Conservation (phyloP, 345 rosid species). For the Salix caprea region DNA sequence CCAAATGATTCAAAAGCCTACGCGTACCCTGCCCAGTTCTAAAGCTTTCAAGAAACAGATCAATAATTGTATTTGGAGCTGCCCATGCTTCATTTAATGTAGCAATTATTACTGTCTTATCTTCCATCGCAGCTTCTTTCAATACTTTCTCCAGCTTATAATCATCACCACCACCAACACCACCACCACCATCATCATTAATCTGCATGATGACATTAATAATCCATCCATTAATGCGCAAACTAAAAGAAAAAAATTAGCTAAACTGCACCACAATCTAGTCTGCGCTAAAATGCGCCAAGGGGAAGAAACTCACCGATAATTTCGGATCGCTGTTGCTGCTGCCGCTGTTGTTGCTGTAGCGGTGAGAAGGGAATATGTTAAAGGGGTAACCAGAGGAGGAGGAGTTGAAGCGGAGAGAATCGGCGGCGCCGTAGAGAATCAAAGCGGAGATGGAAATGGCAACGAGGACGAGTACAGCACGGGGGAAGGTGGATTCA, state of each 20-base stretch:
- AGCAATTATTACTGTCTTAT: conserved; percentile 66
- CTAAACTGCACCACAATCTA: background rate
- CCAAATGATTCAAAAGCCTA: conserved; percentile 61
- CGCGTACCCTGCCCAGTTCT: conserved; percentile 53
- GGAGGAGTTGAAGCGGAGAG: conserved; percentile 15
- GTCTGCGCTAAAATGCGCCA: background rate
- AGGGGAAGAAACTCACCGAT: conserved; percentile 7
- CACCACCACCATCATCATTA: background rate
- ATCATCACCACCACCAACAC: conserved; percentile 5
- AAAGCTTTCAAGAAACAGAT: conserved; percentile 79
- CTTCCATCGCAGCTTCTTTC: conserved; percentile 51
- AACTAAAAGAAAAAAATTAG: background rate
- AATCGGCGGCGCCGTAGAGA: conserved; percentile 29
- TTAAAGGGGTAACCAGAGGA: conserved; percentile 21
- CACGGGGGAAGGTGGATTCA: conserved; percentile 20
- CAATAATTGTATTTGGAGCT: conserved; percentile 53
- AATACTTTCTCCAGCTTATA: conserved; percentile 54
- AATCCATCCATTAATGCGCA: background rate
- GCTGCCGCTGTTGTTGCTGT: no score
- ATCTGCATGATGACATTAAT: background rate
- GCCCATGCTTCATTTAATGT: conserved; percentile 90
- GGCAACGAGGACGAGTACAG: conserved; percentile 17
- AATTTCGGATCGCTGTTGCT: background rate
- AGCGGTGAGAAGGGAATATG: background rate
- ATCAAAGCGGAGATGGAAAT: conserved; percentile 27